These are phyloP conservation scores for Pelargonium fulgidum DNA, from an alignment of 441 rosid species.

Conservation along the genomic window DNA sequence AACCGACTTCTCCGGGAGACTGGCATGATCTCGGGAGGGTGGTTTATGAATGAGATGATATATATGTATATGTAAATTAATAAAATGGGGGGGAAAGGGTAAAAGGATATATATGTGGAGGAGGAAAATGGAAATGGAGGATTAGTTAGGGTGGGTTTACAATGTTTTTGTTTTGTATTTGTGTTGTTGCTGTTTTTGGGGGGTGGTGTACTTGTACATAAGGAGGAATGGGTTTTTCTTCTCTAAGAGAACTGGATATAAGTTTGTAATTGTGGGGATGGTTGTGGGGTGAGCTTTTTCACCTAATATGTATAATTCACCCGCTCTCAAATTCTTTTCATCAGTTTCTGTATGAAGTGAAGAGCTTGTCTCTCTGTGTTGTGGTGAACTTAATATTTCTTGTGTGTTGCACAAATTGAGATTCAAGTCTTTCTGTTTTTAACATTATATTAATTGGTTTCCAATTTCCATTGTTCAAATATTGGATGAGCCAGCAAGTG, in stretches of 20 bases:
- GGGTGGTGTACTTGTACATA: conserved; percentile 33
- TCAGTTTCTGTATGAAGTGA: conserved; percentile 19
- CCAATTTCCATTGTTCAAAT: too few species aligned
- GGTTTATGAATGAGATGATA: conserved; percentile 17
- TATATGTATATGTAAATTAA: conserved; percentile 45
- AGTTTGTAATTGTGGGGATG: conserved; percentile 39
- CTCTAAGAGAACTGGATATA: conserved; percentile 24
- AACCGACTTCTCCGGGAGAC: conserved; percentile 11
- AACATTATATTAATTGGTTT: too few species aligned
- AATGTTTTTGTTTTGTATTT: conserved; percentile 20
- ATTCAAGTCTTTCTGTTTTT: too few species aligned
- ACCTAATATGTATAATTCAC: conserved; percentile 22
- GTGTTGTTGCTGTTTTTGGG: conserved; percentile 32
- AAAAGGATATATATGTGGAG: conserved; percentile 28
- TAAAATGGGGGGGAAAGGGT: conserved; percentile 26
- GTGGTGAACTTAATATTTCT: neutral
- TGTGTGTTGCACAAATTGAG: neutral
- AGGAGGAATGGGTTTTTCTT: conserved; percentile 25
- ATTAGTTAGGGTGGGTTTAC: conserved; percentile 26
- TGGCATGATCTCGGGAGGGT: too few species aligned
- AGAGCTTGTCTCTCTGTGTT: neutral
- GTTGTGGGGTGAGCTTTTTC: conserved; percentile 26
- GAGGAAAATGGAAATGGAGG: conserved; percentile 19
- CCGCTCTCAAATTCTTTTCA: conserved; percentile 22
- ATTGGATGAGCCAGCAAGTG: too few species aligned